phyloP scores from a whole-genome alignment of 1,139 yeast genomes.

The Zygosaccharomyces pseudobailii region DNA sequence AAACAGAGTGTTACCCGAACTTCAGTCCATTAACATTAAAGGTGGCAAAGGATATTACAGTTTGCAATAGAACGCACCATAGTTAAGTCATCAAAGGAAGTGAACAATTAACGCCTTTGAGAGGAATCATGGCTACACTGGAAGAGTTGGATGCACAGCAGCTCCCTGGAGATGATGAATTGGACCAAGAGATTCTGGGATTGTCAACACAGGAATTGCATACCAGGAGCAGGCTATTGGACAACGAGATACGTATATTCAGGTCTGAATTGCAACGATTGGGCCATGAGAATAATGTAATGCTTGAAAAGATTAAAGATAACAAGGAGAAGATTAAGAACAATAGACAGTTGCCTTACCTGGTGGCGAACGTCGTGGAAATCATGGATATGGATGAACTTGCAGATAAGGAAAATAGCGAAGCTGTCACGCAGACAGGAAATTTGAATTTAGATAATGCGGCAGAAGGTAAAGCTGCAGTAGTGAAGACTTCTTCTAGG shows the following conservation, averaged over 20 bases:
- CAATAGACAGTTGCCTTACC: constrained; percentile 90
- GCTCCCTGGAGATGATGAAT: constrained; percentile 44
- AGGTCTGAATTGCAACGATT: constrained; percentile 87
- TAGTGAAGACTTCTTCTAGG: constrained; percentile 92
- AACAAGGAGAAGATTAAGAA: constrained; percentile 95
- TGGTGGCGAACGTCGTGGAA: constrained; percentile 98
- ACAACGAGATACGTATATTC: constrained; percentile 95
- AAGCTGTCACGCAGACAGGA: constrained; percentile 85
- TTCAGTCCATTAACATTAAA: background rate
- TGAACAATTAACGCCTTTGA: background rate
- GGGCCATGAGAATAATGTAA: constrained; percentile 85
- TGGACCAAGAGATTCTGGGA: constrained; percentile 76
- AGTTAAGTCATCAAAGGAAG: background rate
- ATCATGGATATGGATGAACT: constrained; percentile 82
- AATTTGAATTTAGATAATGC: constrained; percentile 91
- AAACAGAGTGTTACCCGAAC: constrained; percentile 7
- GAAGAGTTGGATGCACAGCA: constrained; percentile 58
- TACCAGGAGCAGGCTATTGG: constrained; percentile 82
- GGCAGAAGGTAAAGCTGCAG: constrained; percentile 94
- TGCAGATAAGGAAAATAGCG: constrained; percentile 50
- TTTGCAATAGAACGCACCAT: background rate
- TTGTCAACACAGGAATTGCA: constrained; percentile 79
- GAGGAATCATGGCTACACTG: constrained; percentile 55
- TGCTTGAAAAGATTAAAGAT: constrained; percentile 92
- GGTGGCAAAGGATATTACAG: constrained; percentile 7